Base-by-base conservation (phyloP, 768 basidiomycete species). In the Trametes meyenii region DNA sequence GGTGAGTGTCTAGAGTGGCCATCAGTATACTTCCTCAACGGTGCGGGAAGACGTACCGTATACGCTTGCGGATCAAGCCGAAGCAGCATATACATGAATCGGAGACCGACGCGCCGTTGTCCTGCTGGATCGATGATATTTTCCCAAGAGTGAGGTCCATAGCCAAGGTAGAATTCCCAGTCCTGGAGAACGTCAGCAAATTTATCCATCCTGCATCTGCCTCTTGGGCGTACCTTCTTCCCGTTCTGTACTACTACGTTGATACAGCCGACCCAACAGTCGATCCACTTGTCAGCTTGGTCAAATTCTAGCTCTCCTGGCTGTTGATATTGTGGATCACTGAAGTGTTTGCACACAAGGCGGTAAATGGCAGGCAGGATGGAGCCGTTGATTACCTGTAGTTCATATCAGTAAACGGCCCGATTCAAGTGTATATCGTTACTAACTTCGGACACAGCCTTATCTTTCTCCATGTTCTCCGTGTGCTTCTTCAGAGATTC, bases 221-320 rank as follows among this genome's bases (percentile, higher is more conserved):
- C 51, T 35, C 23, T 17, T 33, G 8, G 4, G n/a, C 19, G 0
- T 1, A 85, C 85, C 67, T 75, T 74, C 58, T 76, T 61, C 21
- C 75, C 71, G 58, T 84, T 83, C 64, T 82, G 81, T 6, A 89
- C 81, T 16, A 86, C 67, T 17, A 92, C 79, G 57, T 79, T 79
- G 0, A 84, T 85, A 65, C 88, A 92, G 5, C 86, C 84, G 7
- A 89, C 77, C 90, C 91, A 94, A 66, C 86, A 88, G 56, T 85
- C 82, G 35, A 91, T 78, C 78, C 90, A 84, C 26, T 72, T 69
- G 66, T 85, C 83, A 26, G 85, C 79, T 51, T 82, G 80, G 10
- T 66, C 24, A 17, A 68, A 53, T 10, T 48, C 58, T 16, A 62
- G 51, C 42, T 67, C 68, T 26, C 58, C 33, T 3, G 65, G 17